Evolutionary conservation across 164 flowering plant genomes (phyloP), one percentile per base, ranked within the genome.

Genomic region (Umbellularia californica): DNA sequence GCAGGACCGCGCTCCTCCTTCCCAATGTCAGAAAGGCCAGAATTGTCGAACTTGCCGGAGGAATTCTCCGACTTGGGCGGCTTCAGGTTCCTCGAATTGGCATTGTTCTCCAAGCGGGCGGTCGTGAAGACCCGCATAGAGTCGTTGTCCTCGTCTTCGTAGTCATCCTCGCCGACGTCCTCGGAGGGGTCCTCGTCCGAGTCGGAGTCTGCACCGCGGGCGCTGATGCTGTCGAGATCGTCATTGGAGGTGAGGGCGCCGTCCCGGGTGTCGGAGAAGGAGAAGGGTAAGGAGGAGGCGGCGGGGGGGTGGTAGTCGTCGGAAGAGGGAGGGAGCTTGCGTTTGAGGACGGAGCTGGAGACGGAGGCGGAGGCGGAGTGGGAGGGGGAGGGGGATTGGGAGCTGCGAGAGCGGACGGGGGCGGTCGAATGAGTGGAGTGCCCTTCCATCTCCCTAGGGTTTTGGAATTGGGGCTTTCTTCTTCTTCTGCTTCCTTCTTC

Each of bases 151-250:
- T 86, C 87, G 6, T 87, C 95, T 13, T 90, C 98, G 63, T 91
- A 92, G 3, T 76, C 73, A 1, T 74, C 76, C 5, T 68, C 76
- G 1, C 47, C 69, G 13, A 58, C 70, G 19, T 73, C 75, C 69
- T 73, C 75, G 35, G 65, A 65, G n/a, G 65, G 68, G 13, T 73
- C 74, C n/a, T 20, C 23, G 10, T 73, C 75, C 3, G 33, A 24
- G 55, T 76, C 81, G 25, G 77, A 55, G 20, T 69, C 80, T 5
- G 70, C 68, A 20, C 86, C 91, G 72, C 93, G 95, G 20, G 96
- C 99, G 77, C 92, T 88, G 83, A 93, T 88, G 89, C 97, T 92
- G 82, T 93, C 99, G 47, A 95, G 97, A 75, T 95, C 99, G 72
- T 95, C 99, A 70, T 87, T 90, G 70, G 97, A 86, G 68, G 93